Evolutionary conservation across 805 yeast genomes (phyloP).

Genomic region (Candida palmyrensis): DNA sequence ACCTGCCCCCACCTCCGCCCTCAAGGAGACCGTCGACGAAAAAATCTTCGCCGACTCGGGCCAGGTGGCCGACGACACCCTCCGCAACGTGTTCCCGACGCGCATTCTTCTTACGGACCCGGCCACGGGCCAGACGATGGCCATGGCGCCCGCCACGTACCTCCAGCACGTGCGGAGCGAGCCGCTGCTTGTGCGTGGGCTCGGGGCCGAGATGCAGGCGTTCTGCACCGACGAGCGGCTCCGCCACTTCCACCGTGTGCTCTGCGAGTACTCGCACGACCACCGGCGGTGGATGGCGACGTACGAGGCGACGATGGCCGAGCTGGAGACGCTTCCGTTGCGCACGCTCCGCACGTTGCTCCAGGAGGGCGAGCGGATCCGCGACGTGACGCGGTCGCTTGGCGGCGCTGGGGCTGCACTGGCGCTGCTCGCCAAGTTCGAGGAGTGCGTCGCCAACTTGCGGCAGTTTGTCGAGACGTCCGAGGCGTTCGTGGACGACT

Average conservation of each 20-base stretch:
- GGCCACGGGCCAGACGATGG: constrained; percentile 25
- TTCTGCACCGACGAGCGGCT: constrained; percentile 52
- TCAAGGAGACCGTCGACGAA: constrained; percentile 32
- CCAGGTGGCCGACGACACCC: constrained; percentile 49
- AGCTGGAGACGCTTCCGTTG: constrained; percentile 42
- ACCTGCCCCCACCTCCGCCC: no score
- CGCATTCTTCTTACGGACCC: constrained; percentile 36
- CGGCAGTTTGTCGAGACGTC: constrained; percentile 40
- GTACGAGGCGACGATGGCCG: constrained; percentile 35
- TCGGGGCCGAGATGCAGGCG: constrained; percentile 39
- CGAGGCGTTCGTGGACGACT: constrained; percentile 49
- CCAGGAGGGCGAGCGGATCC: constrained; percentile 51
- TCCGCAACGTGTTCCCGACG: constrained; percentile 50
- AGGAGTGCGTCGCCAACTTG: constrained; percentile 24
- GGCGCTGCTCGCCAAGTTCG: constrained; percentile 11
- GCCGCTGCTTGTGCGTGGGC: neutral
- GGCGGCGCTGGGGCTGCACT: constrained; percentile 22
- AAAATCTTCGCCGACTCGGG: constrained; percentile 26
- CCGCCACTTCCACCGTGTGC: constrained; percentile 25
- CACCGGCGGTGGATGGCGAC: constrained; percentile 49
- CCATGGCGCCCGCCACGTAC: constrained; percentile 24
- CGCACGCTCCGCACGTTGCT: constrained; percentile 40
- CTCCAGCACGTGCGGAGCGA: constrained; percentile 17
- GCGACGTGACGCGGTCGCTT: constrained; percentile 33
- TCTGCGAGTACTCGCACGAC: constrained; percentile 39